These are phyloP conservation scores for Podospora comata DNA, from an alignment of 495 filamentous ascomycete genomes.

Conservation along the genomic window DNA sequence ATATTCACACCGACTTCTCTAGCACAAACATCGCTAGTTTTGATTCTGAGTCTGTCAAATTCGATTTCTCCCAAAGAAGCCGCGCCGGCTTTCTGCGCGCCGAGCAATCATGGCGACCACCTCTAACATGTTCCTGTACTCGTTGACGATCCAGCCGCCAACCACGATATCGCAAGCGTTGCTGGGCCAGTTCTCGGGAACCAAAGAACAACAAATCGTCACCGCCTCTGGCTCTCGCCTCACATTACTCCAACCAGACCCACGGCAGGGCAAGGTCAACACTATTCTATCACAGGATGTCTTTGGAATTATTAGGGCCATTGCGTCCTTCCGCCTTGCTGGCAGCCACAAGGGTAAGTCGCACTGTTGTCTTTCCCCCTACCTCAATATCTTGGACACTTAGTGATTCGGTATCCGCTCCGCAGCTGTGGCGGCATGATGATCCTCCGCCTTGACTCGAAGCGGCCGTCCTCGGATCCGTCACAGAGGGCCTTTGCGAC, in stretches of 20 bases:
- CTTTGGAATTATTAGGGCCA: conserved; percentile 86
- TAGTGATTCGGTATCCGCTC: conserved; percentile 86
- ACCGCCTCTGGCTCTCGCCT: conserved; percentile 88
- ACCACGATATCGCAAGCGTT: conserved; percentile 86
- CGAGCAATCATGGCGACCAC: conserved; percentile 80
- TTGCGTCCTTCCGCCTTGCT: conserved; percentile 85
- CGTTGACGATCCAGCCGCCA: conserved; percentile 86
- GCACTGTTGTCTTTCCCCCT: conserved; percentile 15
- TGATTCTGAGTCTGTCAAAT: conserved; percentile 2
- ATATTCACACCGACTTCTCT: not conserved
- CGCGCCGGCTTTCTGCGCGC: conserved; percentile 54
- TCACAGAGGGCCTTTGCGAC: conserved; percentile 19
- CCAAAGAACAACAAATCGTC: conserved; percentile 94
- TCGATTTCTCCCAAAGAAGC: conserved; percentile 30
- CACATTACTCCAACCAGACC: conserved; percentile 81
- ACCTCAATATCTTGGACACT: conserved; percentile 55
- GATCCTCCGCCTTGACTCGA: conserved; percentile 16
- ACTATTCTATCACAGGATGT: conserved; percentile 87
- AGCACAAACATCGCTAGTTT: conserved; percentile 8
- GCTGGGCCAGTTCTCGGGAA: conserved; percentile 89
- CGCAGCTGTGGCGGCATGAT: conserved; percentile 43
- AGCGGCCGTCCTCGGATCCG: conserved; percentile 28
- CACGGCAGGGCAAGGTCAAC: conserved; percentile 76
- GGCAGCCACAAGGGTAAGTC: conserved; percentile 95
- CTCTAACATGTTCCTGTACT: conserved; percentile 97